A percentile compares a stretch with the other conserved stretches of the same genome.
phyloP scores from a whole-genome alignment of 2,329 filamentous ascomycete species.

The Colletotrichum destructivum region DNA sequence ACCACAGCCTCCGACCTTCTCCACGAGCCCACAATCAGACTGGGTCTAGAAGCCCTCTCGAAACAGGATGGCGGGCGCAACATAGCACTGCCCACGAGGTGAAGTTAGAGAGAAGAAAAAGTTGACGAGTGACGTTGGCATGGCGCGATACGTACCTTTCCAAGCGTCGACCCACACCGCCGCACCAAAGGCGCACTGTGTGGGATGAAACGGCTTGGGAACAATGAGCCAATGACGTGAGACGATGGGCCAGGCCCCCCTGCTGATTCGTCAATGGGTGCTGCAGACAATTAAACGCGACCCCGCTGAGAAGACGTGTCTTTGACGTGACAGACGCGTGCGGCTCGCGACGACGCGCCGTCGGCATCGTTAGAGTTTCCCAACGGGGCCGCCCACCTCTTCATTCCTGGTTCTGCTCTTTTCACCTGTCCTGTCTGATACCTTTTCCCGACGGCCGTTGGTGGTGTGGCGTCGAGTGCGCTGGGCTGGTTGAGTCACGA shows the following conservation, averaged over 20 bases:
- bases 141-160: constrained; percentile 25
- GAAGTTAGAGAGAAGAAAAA: neutral
- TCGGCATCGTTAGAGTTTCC: constrained; percentile 25
- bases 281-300: constrained; percentile 36
- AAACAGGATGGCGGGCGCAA: constrained; percentile 15
- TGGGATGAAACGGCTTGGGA: constrained; percentile 23
- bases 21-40: neutral
- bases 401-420: neutral
- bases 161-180: constrained; percentile 8
- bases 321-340: constrained; percentile 32
- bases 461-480: neutral
- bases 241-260: accelerated
- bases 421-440: neutral
- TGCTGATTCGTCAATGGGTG: constrained; percentile 25
- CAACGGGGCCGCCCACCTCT: constrained; percentile 22
- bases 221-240: constrained; percentile 20
- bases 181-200: constrained; percentile 27
- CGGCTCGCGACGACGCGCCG: constrained; percentile 35
- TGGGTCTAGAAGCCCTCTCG: constrained; percentile 17
- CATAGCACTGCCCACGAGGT: constrained; percentile 1
- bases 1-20: constrained; percentile 3
- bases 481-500: neutral
- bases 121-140: constrained; percentile 29
- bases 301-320: constrained; percentile 17
- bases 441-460: neutral